Percentiles rank a stretch among this genome's conserved stretches.
These are phyloP conservation scores for Eucalyptus cladocalyx DNA, from an alignment of 345 rosid species.

Conservation along the genomic window DNA sequence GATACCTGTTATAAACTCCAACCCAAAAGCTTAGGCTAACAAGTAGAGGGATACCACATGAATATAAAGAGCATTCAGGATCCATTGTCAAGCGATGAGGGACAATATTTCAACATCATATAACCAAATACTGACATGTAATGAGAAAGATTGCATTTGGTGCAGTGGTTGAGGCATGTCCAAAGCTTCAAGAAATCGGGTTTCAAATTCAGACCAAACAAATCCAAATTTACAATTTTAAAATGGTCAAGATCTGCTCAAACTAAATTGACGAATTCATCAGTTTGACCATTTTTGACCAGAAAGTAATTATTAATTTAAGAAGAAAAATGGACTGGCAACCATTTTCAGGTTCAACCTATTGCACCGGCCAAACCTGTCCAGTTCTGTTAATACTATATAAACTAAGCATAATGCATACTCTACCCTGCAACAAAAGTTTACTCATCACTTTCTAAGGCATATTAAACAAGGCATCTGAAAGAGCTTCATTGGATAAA, in stretches of 20 bases:
- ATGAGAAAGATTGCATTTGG: not conserved
- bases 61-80: too few species aligned
- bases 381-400: not conserved
- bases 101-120: too few species aligned
- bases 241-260: not conserved
- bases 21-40: too few species aligned
- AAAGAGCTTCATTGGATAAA: not conserved
- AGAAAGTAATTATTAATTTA: not conserved
- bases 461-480: not conserved
- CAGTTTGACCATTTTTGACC: not conserved
- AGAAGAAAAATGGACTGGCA: not conserved
- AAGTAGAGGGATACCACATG: too few species aligned
- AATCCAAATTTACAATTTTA: not conserved
- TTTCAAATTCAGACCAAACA: not conserved
- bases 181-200: not conserved
- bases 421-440: not conserved
- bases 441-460: not conserved
- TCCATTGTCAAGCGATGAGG: too few species aligned
- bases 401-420: not conserved
- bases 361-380: not conserved
- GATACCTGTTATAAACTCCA: too few species aligned
- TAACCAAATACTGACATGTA: not conserved
- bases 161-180: not conserved
- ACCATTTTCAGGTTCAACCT: not conserved
- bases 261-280: not conserved